These are phyloP conservation scores for Tillandsia fasciculata DNA, from an alignment of 176 grass and related monocot species.

Conservation along the genomic window DNA sequence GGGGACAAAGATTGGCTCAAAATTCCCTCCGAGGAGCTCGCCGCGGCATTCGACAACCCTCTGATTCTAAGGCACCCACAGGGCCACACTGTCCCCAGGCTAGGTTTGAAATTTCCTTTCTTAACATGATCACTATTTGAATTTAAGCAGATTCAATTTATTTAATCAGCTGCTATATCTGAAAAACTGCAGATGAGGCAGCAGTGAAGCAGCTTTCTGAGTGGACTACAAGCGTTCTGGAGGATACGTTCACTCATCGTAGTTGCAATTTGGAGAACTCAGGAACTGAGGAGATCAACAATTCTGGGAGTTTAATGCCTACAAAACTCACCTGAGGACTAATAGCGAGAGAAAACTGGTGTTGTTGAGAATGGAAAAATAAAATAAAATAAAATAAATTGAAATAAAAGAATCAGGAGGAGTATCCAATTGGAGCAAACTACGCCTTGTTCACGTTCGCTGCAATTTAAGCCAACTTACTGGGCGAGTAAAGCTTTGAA, in stretches of 20 bases:
- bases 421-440: no score
- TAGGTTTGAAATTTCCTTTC: slow-evolving; percentile 28
- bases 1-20: slow-evolving; percentile 97
- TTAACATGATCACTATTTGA: neutral
- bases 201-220: slow-evolving; percentile 44
- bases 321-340: no score
- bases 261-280: slow-evolving; percentile 4
- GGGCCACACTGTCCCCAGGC: slow-evolving; percentile 83
- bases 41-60: slow-evolving; percentile 63
- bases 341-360: no score
- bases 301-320: neutral
- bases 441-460: no score
- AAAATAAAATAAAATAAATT: no score
- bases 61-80: slow-evolving; percentile 77
- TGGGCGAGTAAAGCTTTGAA: no score
- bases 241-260: neutral
- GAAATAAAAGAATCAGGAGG: no score
- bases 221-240: slow-evolving; percentile 50
- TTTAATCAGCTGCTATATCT: neutral
- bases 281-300: neutral
- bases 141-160: neutral
- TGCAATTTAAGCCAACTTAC: no score
- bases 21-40: slow-evolving; percentile 71
- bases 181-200: slow-evolving; percentile 31
- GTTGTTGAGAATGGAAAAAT: no score